These are phyloP conservation scores for Harrya chromipes DNA, from an alignment of 768 basidiomycete genomes.

Conservation along the genomic window DNA sequence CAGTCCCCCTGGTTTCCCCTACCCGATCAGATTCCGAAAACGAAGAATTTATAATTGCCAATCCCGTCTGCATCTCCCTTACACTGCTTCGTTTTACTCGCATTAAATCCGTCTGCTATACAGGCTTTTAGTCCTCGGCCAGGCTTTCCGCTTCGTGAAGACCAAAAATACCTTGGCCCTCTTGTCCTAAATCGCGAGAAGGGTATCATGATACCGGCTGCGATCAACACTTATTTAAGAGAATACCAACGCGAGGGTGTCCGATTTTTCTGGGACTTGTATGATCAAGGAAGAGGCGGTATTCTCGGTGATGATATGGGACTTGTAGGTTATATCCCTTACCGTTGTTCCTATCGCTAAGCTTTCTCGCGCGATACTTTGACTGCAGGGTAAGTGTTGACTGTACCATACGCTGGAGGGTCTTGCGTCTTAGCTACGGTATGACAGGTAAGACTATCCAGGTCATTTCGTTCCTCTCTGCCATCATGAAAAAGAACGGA, in stretches of 20 bases:
- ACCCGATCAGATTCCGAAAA: slow-evolving; percentile 35
- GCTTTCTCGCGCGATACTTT: background rate
- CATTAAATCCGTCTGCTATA: slow-evolving; percentile 1
- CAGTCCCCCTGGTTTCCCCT: slow-evolving; percentile 3
- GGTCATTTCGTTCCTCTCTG: slow-evolving; percentile 83
- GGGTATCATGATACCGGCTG: slow-evolving; percentile 53
- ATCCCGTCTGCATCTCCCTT: slow-evolving; percentile 25
- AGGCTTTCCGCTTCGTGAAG: slow-evolving; percentile 46
- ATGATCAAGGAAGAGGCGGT: slow-evolving; percentile 65
- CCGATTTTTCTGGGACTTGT: slow-evolving; percentile 75
- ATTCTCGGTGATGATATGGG: slow-evolving; percentile 98
- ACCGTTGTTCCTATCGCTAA: background rate
- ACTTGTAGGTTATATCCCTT: slow-evolving; percentile 40
- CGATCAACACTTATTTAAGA: slow-evolving; percentile 85
- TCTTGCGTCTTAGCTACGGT: slow-evolving; percentile 6
- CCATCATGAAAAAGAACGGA: slow-evolving; percentile 86
- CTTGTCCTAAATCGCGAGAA: slow-evolving; percentile 48
- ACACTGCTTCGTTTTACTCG: background rate
- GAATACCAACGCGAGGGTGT: slow-evolving; percentile 90
- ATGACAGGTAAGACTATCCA: slow-evolving; percentile 88
- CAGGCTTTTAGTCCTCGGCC: slow-evolving; percentile 50
- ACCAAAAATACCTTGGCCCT: slow-evolving; percentile 42
- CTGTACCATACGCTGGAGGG: background rate
- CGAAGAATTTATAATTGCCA: slow-evolving; percentile 31
- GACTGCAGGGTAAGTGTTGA: slow-evolving; percentile 25